A percentile compares a stretch with the other conserved stretches of the same genome.
These are phyloP conservation scores for Papiliotrema laurentii DNA, from an alignment of 1,284 basidiomycete genomes.

Conservation along the genomic window DNA sequence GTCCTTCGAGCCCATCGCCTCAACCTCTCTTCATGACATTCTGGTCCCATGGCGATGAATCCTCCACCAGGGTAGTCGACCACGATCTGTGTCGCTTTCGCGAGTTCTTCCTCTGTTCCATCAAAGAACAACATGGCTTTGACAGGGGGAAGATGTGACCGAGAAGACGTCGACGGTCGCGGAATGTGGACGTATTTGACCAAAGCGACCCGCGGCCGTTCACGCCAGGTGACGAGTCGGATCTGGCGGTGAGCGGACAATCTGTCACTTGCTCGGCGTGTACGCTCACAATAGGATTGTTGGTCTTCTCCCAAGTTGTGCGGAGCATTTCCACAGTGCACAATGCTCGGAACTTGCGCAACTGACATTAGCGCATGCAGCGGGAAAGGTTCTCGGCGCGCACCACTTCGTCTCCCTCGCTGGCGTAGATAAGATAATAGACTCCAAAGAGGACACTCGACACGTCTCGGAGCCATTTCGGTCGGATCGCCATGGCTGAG, in stretches of 20 bases:
- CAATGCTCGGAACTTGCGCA: conserved; percentile 82
- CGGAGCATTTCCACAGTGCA: conserved; percentile 95
- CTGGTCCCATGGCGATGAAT: conserved; percentile 90
- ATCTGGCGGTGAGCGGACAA: conserved; percentile 56
- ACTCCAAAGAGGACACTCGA: conserved; percentile 75
- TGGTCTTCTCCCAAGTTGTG: conserved; percentile 92
- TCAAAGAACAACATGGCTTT: conserved; percentile 80
- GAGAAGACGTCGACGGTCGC: conserved; percentile 69
- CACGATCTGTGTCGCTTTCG: conserved; percentile 69
- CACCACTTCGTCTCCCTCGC: conserved; percentile 91
- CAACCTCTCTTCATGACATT: conserved; percentile 93
- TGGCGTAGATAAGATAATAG: conserved; percentile 92
- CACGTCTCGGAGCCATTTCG: conserved; percentile 85
- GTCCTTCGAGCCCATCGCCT: conserved; percentile 77
- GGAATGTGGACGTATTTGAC: conserved; percentile 73
- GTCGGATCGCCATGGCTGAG: conserved; percentile 87
- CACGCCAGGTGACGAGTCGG: conserved; percentile 59
- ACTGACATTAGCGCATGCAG: conserved; percentile 51
- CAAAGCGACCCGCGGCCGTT: conserved; percentile 60
- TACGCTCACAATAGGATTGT: conserved; percentile 78
- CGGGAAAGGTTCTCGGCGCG: conserved; percentile 10
- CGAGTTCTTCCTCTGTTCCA: conserved; percentile 63
- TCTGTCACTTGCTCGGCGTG: background rate
- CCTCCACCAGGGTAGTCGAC: conserved; percentile 93
- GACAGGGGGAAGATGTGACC: conserved; percentile 65